Evolutionary conservation across 495 filamentous ascomycete genomes (phyloP), one percentile per base, ranked within the genome.

Genomic region (Aspergillus mulundensis): DNA sequence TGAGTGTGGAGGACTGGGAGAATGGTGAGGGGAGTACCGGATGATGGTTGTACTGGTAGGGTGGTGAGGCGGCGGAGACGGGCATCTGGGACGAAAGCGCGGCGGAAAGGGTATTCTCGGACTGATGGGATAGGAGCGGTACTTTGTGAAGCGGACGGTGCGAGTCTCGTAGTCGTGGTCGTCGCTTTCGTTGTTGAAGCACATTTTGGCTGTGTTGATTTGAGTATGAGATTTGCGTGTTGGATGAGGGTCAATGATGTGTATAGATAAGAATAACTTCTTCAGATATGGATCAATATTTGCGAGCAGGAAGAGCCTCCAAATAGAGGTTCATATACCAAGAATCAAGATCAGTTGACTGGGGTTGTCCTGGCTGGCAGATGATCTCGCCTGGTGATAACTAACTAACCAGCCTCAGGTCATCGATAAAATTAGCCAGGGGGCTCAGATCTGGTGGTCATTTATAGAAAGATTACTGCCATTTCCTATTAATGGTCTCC

Each of bases 101-200:
- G 18, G 19, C 20, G 63, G 60, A 32, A 50, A 49, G 1, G 60
- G 52, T 2, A 58, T 43, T 3, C 39, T 56, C 12, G 32, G 32
- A 11, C 11, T 36, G 34, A 59, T 16, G 21, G 58, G 52, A 34
- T 19, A 52, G 7, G 42, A 42, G 19, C 48, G 50, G 8, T 48
- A 59, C 50, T 63, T 50, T 6, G 54, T 50, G 44, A 63, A 34
- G 19, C 60, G 63, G 56, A 61, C 30, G 23, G 50, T 59, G 20
- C 47, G 61, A 36, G 32, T 36, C 12, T 36, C 32, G 3, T 16
- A 36, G 28, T 53, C 43, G 40, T 52, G 25, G 25, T 28, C 48
- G 14, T 58, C 46, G 40, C 25, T 23, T 36, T 58, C 52, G 39
- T 50, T 5, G 51, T 60, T 54, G 53, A 65, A 60, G 48, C 63